These are phyloP conservation scores for Vanilla planifolia DNA, from an alignment of 106 monocot species.

Conservation along the genomic window DNA sequence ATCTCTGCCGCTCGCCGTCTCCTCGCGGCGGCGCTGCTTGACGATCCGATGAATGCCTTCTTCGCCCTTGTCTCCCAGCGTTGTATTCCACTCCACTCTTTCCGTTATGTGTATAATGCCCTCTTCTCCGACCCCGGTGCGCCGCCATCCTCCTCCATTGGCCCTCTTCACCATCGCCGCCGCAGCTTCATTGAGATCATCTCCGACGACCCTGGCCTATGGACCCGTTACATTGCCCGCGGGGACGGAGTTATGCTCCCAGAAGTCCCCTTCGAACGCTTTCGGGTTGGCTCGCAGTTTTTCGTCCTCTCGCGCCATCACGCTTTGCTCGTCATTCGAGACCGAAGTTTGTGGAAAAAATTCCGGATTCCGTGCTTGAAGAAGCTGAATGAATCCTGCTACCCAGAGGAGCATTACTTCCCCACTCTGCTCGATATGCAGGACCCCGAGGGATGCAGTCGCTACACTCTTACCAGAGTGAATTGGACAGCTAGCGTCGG, in stretches of 20 bases:
- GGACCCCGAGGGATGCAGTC: conserved; percentile 52
- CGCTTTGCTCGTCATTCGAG: conserved; percentile 58
- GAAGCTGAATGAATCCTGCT: conserved; percentile 46
- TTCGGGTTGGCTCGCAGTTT: conserved; percentile 85
- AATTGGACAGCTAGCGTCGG: conserved; percentile 76
- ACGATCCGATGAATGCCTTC: conserved; percentile 66
- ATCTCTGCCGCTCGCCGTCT: conserved; percentile 84
- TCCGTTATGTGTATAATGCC: conserved; percentile 38
- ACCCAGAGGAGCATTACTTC: conserved; percentile 95
- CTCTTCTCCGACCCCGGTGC: conserved; percentile 19
- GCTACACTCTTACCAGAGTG: conserved; percentile 68
- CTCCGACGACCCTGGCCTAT: conserved; percentile 32
- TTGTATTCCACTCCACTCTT: conserved; percentile 79
- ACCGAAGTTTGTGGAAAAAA: conserved; percentile 67
- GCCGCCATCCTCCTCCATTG: neutral
- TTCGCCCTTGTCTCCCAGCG: conserved; percentile 79
- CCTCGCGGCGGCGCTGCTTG: conserved; percentile 65
- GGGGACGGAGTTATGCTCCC: conserved; percentile 73
- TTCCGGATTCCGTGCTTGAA: conserved; percentile 65
- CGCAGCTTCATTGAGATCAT: conserved; percentile 74
- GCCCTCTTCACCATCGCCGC: conserved; percentile 3
- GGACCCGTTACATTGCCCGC: conserved; percentile 55
- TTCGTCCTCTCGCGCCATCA: conserved; percentile 64
- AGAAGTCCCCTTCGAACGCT: conserved; percentile 58
- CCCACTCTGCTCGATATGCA: conserved; percentile 71